These are phyloP conservation scores for Adansonia rubrostipa DNA, from an alignment of 441 rosid genomes.

Conservation along the genomic window DNA sequence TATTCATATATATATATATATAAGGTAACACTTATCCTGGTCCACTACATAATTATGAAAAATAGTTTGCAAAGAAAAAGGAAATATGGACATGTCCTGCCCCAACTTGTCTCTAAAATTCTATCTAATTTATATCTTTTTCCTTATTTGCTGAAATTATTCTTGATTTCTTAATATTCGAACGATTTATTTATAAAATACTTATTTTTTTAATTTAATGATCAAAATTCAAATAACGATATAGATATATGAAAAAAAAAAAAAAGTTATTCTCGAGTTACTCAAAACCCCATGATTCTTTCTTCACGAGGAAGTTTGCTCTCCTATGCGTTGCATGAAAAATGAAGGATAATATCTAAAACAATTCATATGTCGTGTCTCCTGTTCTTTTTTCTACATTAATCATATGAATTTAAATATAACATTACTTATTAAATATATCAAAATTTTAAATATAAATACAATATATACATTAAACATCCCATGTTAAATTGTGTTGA, in stretches of 20 bases:
- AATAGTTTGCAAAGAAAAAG: background rate
- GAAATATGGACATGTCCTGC: background rate
- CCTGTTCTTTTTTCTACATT: too few species aligned
- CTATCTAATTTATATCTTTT: background rate
- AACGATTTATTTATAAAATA: background rate
- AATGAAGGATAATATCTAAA: background rate
- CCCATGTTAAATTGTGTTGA: too few species aligned
- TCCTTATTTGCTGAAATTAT: background rate
- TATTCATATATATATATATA: background rate
- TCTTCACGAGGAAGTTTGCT: background rate
- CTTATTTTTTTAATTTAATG: background rate
- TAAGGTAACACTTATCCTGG: background rate
- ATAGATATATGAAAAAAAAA: background rate
- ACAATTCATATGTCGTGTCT: background rate
- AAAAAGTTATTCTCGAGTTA: background rate
- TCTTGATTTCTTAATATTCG: background rate
- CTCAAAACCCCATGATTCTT: background rate
- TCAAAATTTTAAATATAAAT: too few species aligned
- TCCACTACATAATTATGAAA: background rate
- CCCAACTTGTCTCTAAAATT: background rate
- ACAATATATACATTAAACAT: too few species aligned
- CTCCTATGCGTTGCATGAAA: background rate
- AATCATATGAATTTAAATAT: too few species aligned
- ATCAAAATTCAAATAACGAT: background rate
- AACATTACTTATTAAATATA: too few species aligned